phyloP scores from a whole-genome alignment of 202 grass and related monocot genomes.

The Eragrostis tef region DNA sequence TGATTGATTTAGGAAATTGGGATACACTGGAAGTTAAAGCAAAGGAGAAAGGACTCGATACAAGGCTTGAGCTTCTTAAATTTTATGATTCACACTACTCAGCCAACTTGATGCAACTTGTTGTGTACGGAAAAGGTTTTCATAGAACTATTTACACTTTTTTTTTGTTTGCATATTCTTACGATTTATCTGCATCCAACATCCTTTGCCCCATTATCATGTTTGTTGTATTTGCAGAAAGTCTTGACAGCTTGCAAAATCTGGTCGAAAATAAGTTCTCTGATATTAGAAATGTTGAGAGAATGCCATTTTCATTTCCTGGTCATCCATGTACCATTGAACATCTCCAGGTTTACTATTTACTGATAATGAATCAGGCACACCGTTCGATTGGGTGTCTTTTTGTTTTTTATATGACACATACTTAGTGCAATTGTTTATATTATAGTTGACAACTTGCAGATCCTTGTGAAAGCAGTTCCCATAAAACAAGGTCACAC shows the following conservation, averaged over 20 bases:
- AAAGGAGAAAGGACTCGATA: slow-evolving; percentile 92
- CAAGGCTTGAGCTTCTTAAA: slow-evolving; percentile 86
- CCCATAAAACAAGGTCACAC: slow-evolving; percentile 85
- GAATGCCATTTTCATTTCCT: slow-evolving; percentile 68
- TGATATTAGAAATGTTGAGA: slow-evolving; percentile 65
- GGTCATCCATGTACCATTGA: slow-evolving; percentile 81
- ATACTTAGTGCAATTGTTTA: slow-evolving; percentile 39
- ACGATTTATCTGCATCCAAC: slow-evolving; percentile 21
- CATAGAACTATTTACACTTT: slow-evolving; percentile 11
- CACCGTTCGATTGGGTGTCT: background rate
- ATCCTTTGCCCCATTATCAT: background rate
- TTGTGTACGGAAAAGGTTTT: slow-evolving; percentile 92
- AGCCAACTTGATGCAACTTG: slow-evolving; percentile 97
- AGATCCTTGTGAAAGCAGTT: slow-evolving; percentile 95
- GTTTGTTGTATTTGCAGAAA: slow-evolving; percentile 58
- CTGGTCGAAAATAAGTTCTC: slow-evolving; percentile 81
- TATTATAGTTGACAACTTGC: slow-evolving; percentile 40
- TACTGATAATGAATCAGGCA: slow-evolving; percentile 30
- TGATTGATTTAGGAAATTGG: slow-evolving; percentile 80
- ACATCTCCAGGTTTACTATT: slow-evolving; percentile 79
- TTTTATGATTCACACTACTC: slow-evolving; percentile 96
- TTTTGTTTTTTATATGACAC: background rate
- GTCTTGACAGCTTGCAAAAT: slow-evolving; percentile 77
- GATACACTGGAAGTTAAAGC: slow-evolving; percentile 84
- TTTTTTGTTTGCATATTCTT: slow-evolving; percentile 21